Conservation (phyloP, 2,329 filamentous ascomycete genomes). For the Fusarium heterosporum region DNA sequence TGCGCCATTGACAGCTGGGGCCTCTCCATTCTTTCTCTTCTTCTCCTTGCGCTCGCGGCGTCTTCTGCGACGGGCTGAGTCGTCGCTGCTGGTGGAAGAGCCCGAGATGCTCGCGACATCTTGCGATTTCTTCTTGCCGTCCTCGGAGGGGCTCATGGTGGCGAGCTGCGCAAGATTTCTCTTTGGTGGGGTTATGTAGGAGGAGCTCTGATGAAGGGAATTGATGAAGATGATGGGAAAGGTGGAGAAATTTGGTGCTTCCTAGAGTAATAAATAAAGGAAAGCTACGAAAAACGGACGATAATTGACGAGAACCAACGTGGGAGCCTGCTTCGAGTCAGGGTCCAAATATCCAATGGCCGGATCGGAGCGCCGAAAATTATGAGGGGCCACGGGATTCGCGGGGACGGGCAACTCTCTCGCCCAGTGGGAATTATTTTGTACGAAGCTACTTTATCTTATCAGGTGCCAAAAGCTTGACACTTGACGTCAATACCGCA, state of each 20-base stretch:
- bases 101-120: slow-evolving; percentile 46
- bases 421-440: slow-evolving; percentile 8
- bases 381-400: slow-evolving; percentile 39
- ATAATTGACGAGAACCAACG: slow-evolving; percentile 7
- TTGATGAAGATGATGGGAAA: background rate
- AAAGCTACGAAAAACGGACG: slow-evolving; percentile 2
- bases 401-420: slow-evolving; percentile 14
- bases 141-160: slow-evolving; percentile 49
- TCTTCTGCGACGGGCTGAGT: slow-evolving; percentile 47
- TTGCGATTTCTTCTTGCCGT: slow-evolving; percentile 47
- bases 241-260: background rate
- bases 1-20: slow-evolving; percentile 49
- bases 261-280: slow-evolving; percentile 11
- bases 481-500: slow-evolving; percentile 34
- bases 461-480: slow-evolving; percentile 6
- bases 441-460: slow-evolving; percentile 30
- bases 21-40: slow-evolving; percentile 36
- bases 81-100: slow-evolving; percentile 50
- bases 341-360: slow-evolving; percentile 34
- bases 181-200: background rate
- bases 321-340: slow-evolving; percentile 30
- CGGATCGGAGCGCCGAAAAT: slow-evolving; percentile 45
- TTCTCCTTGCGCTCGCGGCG: slow-evolving; percentile 44
- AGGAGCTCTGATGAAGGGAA: background rate
- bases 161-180: background rate